Evolutionary conservation across 495 filamentous ascomycete species (phyloP).

Genomic region (Penicillium cosmopolitanum): DNA sequence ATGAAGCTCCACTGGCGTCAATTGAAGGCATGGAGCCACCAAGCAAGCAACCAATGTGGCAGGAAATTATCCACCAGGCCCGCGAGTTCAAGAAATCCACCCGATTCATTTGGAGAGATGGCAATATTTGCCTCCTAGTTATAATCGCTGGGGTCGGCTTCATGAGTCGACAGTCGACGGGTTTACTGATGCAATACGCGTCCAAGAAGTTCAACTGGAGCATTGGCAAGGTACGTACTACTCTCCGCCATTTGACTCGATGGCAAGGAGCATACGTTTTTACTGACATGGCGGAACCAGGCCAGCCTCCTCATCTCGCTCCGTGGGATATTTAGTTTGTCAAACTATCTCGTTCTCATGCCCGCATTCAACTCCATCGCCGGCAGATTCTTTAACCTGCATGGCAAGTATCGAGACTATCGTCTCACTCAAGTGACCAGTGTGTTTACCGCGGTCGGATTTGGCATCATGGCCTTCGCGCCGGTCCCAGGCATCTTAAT

Average conservation of each 20-base stretch:
- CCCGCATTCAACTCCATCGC: conserved; percentile 30
- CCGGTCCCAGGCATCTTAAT: conserved; percentile 37
- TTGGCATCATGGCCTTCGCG: conserved; percentile 34
- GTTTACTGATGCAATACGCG: conserved; percentile 43
- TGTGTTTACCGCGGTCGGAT: conserved; percentile 33
- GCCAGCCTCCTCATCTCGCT: conserved; percentile 46
- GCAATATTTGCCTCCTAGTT: conserved; percentile 33
- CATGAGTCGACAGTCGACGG: conserved; percentile 33
- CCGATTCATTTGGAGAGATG: conserved; percentile 37
- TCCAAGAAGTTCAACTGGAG: conserved; percentile 49
- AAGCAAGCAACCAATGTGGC: conserved; percentile 15
- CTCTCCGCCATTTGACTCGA: not conserved
- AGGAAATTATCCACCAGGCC: conserved; percentile 19
- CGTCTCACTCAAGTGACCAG: conserved; percentile 36
- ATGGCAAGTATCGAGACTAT: conserved; percentile 35
- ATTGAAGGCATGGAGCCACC: not conserved
- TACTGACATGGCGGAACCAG: conserved; percentile 25
- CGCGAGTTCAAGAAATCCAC: conserved; percentile 34
- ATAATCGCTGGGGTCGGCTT: conserved; percentile 35
- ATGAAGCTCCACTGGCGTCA: not conserved
- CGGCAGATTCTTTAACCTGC: conserved; percentile 29
- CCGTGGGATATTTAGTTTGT: conserved; percentile 38
- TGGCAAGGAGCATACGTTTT: not conserved
- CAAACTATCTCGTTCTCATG: conserved; percentile 38
- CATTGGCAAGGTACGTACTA: conserved; percentile 35